Base-by-base conservation (phyloP, 345 rosid species). In the Salix suchowensis region DNA sequence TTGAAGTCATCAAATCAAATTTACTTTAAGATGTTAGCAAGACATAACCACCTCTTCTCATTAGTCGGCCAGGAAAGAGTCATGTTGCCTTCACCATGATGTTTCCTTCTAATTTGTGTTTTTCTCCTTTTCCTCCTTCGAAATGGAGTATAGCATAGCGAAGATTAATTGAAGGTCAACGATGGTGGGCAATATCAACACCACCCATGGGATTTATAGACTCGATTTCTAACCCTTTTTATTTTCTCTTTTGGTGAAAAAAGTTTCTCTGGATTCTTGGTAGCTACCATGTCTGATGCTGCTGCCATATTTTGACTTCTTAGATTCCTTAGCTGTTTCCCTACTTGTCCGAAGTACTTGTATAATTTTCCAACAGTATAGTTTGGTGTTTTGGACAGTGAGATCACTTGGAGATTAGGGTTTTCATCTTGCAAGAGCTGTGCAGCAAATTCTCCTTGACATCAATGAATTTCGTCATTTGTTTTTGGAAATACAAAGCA, bases 261-360 rank as follows among this genome's bases (percentile, higher is more conserved):
- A 89, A 83, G 87, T 55, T 50, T 0, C 82, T 55, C 83, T 84
- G 87, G 87, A 82, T 81, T 80, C 82, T 67, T 67, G 85, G 78
- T 30, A 70, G 79, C 62, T 70, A 78, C 86, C 70, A 82, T 87
- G 87, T 83, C 85, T 66, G 76, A 81, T 86, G 66, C 82, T 85
- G 85, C 81, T 85, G 85, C 81, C 82, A 15, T 71, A 71, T 73
- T 81, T 84, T 81, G 78, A 70, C 83, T 78, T 82, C 23, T 69
- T 71, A 80, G 75, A 82, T 52, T 74, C 79, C 70, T 70, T 24
- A 23, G 37, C 4, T 24, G 34, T 14, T 83, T 58, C 85, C 87
- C 91, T 75, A 82, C 91, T 70, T 82, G 82, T 76, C 77, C 67
- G 36, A 75, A n/a, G 13, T 61, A 18, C 48, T 15, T 73, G 4